A percentile compares a stretch with the other conserved stretches of the same genome.
Evolutionary conservation across 2,329 filamentous ascomycete genomes (phyloP).

Genomic region (Chlorencoelia australis): DNA sequence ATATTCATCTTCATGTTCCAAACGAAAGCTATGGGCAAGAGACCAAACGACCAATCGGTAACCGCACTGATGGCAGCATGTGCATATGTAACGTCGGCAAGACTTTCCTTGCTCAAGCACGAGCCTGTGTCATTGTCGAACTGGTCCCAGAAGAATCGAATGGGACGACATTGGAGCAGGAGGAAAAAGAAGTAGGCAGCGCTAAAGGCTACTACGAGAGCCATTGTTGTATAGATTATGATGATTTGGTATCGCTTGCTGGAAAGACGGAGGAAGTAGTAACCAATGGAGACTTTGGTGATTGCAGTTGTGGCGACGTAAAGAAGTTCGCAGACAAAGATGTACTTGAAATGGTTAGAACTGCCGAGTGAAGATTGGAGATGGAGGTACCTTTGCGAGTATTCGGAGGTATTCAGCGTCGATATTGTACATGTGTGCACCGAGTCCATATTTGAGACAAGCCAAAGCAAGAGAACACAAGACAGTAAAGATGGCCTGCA

Average conservation of each 20-base stretch:
- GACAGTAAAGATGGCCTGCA: constrained; percentile 19
- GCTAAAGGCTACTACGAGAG: constrained; percentile 17
- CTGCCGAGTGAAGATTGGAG: neutral
- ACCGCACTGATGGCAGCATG: constrained; percentile 21
- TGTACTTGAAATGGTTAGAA: constrained; percentile 4
- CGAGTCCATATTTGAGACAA: constrained; percentile 19
- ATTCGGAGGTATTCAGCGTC: constrained; percentile 8
- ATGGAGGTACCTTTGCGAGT: constrained; percentile 18
- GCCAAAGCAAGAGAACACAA: constrained; percentile 19
- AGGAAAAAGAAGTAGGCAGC: constrained; percentile 24
- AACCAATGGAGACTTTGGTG: constrained; percentile 22
- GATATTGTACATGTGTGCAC: constrained; percentile 23
- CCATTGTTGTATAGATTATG: constrained; percentile 17
- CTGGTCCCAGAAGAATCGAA: constrained; percentile 29
- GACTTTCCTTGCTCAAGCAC: constrained; percentile 23
- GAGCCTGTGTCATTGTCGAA: constrained; percentile 22
- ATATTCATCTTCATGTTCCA: constrained; percentile 23
- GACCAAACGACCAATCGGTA: constrained; percentile 24
- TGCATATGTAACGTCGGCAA: constrained; percentile 20
- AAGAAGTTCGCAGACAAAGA: constrained; percentile 24
- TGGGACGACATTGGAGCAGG: constrained; percentile 22
- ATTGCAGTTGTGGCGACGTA: constrained; percentile 23
- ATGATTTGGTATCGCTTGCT: constrained; percentile 19
- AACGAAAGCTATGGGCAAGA: constrained; percentile 24
- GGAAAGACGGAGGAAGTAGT: constrained; percentile 23